Evolutionary conservation across 768 basidiomycete genomes (phyloP).

Genomic region (Nidularia sp.): DNA sequence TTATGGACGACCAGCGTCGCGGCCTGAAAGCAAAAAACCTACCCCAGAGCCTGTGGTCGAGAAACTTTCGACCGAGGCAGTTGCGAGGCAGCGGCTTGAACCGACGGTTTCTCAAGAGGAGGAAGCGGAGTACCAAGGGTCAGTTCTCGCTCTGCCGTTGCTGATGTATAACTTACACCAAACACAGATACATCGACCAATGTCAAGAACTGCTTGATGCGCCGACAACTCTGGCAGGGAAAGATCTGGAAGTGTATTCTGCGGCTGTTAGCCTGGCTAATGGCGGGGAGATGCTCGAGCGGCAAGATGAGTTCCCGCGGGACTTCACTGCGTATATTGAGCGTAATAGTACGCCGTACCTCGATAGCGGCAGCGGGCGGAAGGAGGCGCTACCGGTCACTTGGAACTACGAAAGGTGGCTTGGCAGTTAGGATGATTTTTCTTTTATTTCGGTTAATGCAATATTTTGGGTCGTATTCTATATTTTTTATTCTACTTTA

Average conservation of each 20-base stretch:
- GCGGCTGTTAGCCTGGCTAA: conserved; percentile 45
- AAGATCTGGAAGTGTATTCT: conserved; percentile 55
- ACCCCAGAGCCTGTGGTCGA: conserved; percentile 27
- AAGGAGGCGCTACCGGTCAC: conserved; percentile 63
- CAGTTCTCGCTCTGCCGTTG: conserved; percentile 9
- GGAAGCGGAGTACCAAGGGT: conserved; percentile 72
- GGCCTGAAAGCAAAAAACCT: conserved; percentile 30
- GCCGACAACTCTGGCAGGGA: conserved; percentile 49
- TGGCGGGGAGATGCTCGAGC: conserved; percentile 28
- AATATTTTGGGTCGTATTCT: not conserved
- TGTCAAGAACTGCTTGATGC: conserved; percentile 61
- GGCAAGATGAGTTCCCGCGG: conserved; percentile 33
- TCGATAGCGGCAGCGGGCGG: conserved; percentile 62
- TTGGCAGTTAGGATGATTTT: conserved; percentile 15
- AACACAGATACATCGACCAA: conserved; percentile 67
- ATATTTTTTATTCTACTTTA: conserved; percentile 1
- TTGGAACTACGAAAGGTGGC: conserved; percentile 35
- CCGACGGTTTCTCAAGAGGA: conserved; percentile 64
- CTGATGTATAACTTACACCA: not conserved
- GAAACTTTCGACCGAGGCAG: conserved; percentile 48
- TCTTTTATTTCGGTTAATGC: too few species aligned
- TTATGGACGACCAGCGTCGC: conserved; percentile 27
- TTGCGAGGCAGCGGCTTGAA: conserved; percentile 56
- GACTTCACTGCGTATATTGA: conserved; percentile 45
- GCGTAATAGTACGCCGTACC: conserved; percentile 43